Percentiles rank a stretch among this genome's conserved stretches.
These are phyloP conservation scores for Globisporangium polare DNA, from an alignment of 352 stramenopile species.

Conservation along the genomic window DNA sequence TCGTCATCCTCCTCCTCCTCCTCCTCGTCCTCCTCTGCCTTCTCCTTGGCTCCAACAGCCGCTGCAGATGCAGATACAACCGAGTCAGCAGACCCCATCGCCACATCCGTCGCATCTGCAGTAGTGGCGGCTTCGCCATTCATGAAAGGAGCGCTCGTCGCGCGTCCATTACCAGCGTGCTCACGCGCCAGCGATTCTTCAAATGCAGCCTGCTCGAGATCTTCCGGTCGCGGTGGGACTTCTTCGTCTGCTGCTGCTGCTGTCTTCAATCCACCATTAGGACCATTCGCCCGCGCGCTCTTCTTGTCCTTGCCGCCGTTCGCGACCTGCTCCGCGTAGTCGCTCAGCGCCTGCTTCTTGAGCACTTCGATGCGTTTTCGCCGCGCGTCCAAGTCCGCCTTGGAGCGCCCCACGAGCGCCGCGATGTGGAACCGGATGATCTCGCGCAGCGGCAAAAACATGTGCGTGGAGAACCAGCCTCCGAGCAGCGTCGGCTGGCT, in stretches of 20 bases:
- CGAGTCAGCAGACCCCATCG: not conserved
- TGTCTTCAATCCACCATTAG: conserved; percentile 15
- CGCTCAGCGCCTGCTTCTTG: conserved; percentile 65
- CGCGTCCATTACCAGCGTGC: conserved; percentile 6
- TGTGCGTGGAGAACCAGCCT: conserved; percentile 76
- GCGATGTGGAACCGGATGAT: conserved; percentile 75
- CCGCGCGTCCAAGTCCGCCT: conserved; percentile 59
- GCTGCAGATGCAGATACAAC: conserved; percentile 9
- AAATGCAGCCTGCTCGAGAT: conserved; percentile 31
- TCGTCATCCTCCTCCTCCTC: conserved; percentile 37
- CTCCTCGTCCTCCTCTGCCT: conserved; percentile 20
- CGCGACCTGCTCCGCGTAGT: conserved; percentile 48
- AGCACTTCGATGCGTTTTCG: conserved; percentile 63
- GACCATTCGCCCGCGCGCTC: not conserved
- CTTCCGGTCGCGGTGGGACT: conserved; percentile 15
- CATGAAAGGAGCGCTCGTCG: not conserved
- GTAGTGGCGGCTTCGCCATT: not conserved
- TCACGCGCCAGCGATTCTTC: conserved; percentile 31
- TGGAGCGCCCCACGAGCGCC: conserved; percentile 61
- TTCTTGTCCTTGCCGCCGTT: conserved; percentile 21
- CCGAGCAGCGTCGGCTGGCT: conserved; percentile 50
- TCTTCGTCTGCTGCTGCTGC: conserved; percentile 13
- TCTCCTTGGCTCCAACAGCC: conserved; percentile 5
- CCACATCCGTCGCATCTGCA: not conserved
- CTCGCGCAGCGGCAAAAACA: conserved; percentile 76